Percentiles rank a stretch among this genome's conserved stretches.
Conservation (phyloP, 257 asterid genomes). For the Cynanchum wilfordii region DNA sequence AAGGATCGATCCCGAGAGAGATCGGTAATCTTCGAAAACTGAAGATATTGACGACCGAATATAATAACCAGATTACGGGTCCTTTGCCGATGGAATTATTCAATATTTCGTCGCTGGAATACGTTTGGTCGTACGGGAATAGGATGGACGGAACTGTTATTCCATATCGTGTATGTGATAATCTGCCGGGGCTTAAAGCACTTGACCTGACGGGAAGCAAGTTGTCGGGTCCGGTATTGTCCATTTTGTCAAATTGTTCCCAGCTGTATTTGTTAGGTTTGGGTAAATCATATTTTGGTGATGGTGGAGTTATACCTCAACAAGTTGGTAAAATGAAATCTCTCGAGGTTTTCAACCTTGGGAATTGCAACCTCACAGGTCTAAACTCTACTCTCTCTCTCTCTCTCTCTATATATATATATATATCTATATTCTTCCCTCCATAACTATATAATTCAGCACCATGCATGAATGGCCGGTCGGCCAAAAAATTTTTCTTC, state of each 20-base stretch:
- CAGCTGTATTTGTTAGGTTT: not conserved
- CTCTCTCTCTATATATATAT: too few species aligned
- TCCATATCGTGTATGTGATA: not conserved
- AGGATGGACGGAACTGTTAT: not conserved
- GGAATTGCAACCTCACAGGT: not conserved
- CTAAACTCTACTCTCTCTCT: too few species aligned
- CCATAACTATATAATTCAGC: too few species aligned
- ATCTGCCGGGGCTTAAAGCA: not conserved
- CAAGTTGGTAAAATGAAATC: conserved; percentile 26
- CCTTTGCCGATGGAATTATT: conserved; percentile 17
- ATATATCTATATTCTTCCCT: too few species aligned
- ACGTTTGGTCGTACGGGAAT: not conserved
- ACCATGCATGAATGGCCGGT: too few species aligned
- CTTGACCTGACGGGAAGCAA: not conserved
- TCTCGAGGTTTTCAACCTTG: not conserved
- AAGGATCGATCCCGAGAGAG: conserved; percentile 5
- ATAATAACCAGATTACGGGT: conserved; percentile 8
- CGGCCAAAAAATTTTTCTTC: too few species aligned
- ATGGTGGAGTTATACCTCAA: conserved; percentile 25
- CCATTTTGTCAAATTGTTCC: not conserved
- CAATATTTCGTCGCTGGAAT: conserved; percentile 5
- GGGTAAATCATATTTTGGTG: not conserved
- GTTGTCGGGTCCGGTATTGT: not conserved
- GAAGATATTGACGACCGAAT: not conserved
- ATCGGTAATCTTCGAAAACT: conserved; percentile 6